Evolutionary conservation across 2,329 filamentous ascomycete genomes (phyloP).

Genomic region (Cordyceps cateniannulata): DNA sequence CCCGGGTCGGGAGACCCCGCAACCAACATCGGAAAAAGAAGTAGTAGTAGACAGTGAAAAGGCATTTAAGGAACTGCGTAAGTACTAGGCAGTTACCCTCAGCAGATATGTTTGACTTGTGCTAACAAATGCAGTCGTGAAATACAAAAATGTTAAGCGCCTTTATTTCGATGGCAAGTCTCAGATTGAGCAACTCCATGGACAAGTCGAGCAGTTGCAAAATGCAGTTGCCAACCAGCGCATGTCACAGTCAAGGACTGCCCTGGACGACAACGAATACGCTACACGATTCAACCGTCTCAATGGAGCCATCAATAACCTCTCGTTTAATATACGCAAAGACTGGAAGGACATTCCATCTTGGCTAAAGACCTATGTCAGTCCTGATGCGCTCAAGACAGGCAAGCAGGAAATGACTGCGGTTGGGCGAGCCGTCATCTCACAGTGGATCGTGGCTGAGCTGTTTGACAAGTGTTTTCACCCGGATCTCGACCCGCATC

Average conservation of each 20-base stretch:
- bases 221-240: slow-evolving; percentile 97
- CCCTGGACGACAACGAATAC: slow-evolving; percentile 94
- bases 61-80: slow-evolving; percentile 52
- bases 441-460: slow-evolving; percentile 83
- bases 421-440: slow-evolving; percentile 81
- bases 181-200: slow-evolving; percentile 81
- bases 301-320: slow-evolving; percentile 88
- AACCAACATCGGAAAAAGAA: slow-evolving; percentile 40
- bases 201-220: slow-evolving; percentile 88
- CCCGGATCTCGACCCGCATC: slow-evolving; percentile 68
- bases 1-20: slow-evolving; percentile 50
- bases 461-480: slow-evolving; percentile 92
- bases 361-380: slow-evolving; percentile 77
- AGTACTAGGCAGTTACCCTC: slow-evolving; percentile 20
- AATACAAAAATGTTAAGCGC: slow-evolving; percentile 97
- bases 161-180: slow-evolving; percentile 94
- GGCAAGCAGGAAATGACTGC: slow-evolving; percentile 98
- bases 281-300: slow-evolving; percentile 80
- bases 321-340: slow-evolving; percentile 94
- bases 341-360: slow-evolving; percentile 77
- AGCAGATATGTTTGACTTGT: slow-evolving; percentile 24
- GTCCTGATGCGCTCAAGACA: slow-evolving; percentile 74
- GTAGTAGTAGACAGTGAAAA: slow-evolving; percentile 43
- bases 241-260: slow-evolving; percentile 87
- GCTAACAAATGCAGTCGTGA: slow-evolving; percentile 59